A percentile compares a stretch with the other conserved stretches of the same genome.
Conservation (phyloP, 345 rosid genomes). For the Brassica nigra region DNA sequence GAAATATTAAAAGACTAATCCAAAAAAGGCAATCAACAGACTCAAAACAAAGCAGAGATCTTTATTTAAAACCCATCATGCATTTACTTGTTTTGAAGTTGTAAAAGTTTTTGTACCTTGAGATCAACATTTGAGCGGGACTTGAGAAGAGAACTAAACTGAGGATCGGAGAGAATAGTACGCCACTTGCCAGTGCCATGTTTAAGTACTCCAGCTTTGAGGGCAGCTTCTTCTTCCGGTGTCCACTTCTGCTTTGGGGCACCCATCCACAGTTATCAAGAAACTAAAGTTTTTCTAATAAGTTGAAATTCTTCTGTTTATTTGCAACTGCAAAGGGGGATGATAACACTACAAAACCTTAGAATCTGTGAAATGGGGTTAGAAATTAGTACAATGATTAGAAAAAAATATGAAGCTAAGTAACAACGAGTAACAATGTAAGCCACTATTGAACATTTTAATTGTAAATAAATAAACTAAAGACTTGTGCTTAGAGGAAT, state of each 20-base stretch:
- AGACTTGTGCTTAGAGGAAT: neutral
- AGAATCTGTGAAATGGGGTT: conserved; percentile 8
- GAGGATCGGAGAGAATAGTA: conserved; percentile 89
- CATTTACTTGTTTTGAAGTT: neutral
- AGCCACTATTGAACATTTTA: neutral
- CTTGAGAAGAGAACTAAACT: conserved; percentile 65
- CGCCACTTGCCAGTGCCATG: conserved; percentile 99
- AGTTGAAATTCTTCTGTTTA: conserved; percentile 6
- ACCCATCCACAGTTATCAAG: conserved; percentile 60
- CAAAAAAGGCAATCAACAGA: conserved; percentile 1
- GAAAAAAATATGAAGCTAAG: neutral
- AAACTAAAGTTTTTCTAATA: neutral
- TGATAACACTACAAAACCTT: conserved; percentile 26
- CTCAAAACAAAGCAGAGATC: neutral
- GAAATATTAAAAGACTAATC: conserved; percentile 24
- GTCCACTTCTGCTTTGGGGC: conserved; percentile 99
- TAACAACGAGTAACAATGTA: neutral
- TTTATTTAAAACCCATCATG: neutral
- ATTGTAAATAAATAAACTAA: neutral
- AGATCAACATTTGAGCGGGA: conserved; percentile 98
- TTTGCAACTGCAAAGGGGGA: conserved; percentile 20
- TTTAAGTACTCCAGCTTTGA: conserved; percentile 90
- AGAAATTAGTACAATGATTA: neutral
- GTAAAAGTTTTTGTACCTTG: conserved; percentile 51
- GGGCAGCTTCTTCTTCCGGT: conserved; percentile 97